Base-by-base conservation (phyloP, 2,329 filamentous ascomycete species). In the Clonostachys rosea region DNA sequence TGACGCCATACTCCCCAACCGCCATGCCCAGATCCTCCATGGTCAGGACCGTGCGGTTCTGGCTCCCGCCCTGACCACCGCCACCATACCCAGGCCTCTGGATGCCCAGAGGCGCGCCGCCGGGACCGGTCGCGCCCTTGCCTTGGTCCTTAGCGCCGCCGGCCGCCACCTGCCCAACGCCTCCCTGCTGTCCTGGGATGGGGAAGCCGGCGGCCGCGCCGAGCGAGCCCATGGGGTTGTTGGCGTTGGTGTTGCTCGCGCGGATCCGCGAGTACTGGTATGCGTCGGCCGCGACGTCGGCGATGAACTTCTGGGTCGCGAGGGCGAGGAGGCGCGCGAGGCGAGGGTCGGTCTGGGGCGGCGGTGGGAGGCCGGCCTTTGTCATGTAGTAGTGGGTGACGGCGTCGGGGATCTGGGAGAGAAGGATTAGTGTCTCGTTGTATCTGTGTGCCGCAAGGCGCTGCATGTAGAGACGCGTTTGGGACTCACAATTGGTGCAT, bases 11-110 rank as follows among this genome's bases (percentile, higher is more conserved):
- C 74, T 99, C 94, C 34, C 89, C 89, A 33, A 97, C 92, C 2
- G 94, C 94, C 91, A 97, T 97, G 14, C 94, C 94, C 58, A 99
- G 68, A 66, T 99, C 94, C 70, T 99, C 94, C 94, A 99, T 97
- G 1, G 94, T 97, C 52, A 99, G 75, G 47, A 99, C 92, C 16
- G 94, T 96, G 53, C 91, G 79, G 53, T 95, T 95, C 71, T 95
- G 89, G 47, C 84, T 88, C 2, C 89, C 89, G 30, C 91, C 91
- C 59, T 91, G 89, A 0, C 91, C 91, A 56, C 92, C 92, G 53
- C 92, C 94, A 14, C 89, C 90, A 60, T 85, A 92, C 1, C 89
- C 89, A 20, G 87, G 82, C 44, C 89, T 73, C 70, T 91, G 87
- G 51, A 88, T 86, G 4, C 84, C 90, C 54, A 87, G 70, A 62